phyloP scores from a whole-genome alignment of 345 rosid genomes.

The Eucalyptus viminalis region DNA sequence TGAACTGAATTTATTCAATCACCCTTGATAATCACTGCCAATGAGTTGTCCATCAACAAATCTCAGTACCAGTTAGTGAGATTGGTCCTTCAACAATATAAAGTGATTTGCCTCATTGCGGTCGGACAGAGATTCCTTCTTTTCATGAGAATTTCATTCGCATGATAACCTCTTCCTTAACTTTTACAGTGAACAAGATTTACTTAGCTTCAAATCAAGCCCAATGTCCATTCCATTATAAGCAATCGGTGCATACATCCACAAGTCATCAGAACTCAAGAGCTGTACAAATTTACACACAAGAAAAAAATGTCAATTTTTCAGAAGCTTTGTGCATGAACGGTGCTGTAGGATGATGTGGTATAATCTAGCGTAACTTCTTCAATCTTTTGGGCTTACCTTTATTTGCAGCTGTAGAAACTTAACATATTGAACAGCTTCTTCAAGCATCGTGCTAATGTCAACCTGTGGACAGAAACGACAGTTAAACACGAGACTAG shows the following conservation, averaged over 20 bases:
- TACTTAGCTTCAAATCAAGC: slow-evolving; percentile 24
- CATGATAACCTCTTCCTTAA: neutral
- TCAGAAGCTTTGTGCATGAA: neutral
- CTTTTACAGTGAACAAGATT: slow-evolving; percentile 5
- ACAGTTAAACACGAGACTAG: neutral
- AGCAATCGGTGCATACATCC: slow-evolving; percentile 94
- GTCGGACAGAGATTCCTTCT: neutral
- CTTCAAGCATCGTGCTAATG: slow-evolving; percentile 94
- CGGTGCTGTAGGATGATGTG: neutral
- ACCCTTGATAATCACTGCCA: neutral
- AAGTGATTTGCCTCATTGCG: neutral
- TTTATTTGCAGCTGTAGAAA: slow-evolving; percentile 81
- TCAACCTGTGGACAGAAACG: slow-evolving; percentile 38
- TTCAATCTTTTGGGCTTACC: slow-evolving; percentile 16
- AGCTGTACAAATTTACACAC: slow-evolving; percentile 20
- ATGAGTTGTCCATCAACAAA: neutral
- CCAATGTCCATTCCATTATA: slow-evolving; percentile 81
- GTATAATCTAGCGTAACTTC: neutral
- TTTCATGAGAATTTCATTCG: neutral
- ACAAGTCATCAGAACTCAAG: slow-evolving; percentile 77
- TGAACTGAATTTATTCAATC: neutral
- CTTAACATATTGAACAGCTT: slow-evolving; percentile 83
- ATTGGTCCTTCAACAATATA: neutral
- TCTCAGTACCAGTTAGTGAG: neutral
- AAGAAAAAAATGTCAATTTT: neutral